phyloP scores from a whole-genome alignment of 2,329 filamentous ascomycete genomes.

The Corniculantispora saksenae region DNA sequence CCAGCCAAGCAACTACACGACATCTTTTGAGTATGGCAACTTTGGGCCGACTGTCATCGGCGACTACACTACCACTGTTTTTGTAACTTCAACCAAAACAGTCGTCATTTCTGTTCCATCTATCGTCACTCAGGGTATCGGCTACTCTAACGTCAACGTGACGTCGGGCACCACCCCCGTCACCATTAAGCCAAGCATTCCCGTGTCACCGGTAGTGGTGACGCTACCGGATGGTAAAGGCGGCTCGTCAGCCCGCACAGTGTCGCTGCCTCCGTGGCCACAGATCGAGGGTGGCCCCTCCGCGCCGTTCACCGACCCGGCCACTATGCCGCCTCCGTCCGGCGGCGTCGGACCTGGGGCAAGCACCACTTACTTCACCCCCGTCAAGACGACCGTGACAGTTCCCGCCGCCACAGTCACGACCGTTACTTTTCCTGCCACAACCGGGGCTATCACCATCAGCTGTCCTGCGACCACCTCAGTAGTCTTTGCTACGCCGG shows the following conservation, averaged over 20 bases:
- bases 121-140: constrained; percentile 21
- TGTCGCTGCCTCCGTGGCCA: constrained; percentile 27
- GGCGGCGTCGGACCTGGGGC: background rate
- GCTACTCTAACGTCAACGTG: constrained; percentile 26
- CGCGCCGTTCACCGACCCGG: constrained; percentile 8
- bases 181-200: constrained; percentile 21
- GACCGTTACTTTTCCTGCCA: constrained; percentile 22
- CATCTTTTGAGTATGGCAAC: constrained; percentile 25
- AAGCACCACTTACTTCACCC: constrained; percentile 15
- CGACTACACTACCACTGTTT: background rate
- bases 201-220: constrained; percentile 19
- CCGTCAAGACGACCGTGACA: constrained; percentile 15
- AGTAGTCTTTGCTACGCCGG: constrained; percentile 20
- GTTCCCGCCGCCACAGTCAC: constrained; percentile 19
- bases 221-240: constrained; percentile 23
- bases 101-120: constrained; percentile 21
- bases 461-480: constrained; percentile 17
- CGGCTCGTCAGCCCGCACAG: constrained; percentile 19
- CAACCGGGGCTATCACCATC: constrained; percentile 14
- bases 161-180: constrained; percentile 13
- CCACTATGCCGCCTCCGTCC: constrained; percentile 10
- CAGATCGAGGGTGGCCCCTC: constrained; percentile 17
- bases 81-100: constrained; percentile 20
- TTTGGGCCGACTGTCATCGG: background rate
- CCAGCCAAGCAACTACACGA: constrained; percentile 21